Conservation (phyloP, 1,284 basidiomycete genomes). For the Heimioporus punctisporus region DNA sequence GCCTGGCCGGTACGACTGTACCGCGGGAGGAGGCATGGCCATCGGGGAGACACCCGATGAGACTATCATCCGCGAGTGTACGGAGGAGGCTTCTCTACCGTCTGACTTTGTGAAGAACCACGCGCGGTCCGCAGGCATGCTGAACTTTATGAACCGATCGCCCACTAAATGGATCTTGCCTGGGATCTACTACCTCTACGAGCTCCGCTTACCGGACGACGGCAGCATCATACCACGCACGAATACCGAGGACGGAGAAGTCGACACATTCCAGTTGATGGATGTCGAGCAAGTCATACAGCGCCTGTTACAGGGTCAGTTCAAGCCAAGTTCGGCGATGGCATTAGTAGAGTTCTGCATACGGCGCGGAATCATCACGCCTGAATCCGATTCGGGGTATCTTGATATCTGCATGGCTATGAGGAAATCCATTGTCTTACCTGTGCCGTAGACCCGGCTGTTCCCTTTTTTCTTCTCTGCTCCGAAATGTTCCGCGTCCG, state of each 20-base stretch:
- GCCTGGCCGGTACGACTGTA: conserved; percentile 45
- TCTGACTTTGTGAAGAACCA: conserved; percentile 31
- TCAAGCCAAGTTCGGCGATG: conserved; percentile 58
- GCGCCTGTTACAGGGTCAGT: conserved; percentile 41
- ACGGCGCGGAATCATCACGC: conserved; percentile 50
- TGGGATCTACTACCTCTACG: conserved; percentile 44
- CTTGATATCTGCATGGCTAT: conserved; percentile 36
- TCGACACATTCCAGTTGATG: conserved; percentile 44
- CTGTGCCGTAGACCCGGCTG: conserved; percentile 15
- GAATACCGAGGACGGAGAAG: conserved; percentile 43
- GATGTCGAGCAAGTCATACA: conserved; percentile 37
- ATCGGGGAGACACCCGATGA: conserved; percentile 36
- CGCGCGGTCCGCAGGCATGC: conserved; percentile 35
- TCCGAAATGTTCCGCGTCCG: too few species aligned
- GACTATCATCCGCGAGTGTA: conserved; percentile 41
- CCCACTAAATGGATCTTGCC: conserved; percentile 43
- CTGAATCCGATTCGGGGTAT: conserved; percentile 41
- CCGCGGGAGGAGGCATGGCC: conserved; percentile 44
- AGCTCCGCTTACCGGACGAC: conserved; percentile 39
- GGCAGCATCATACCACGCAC: conserved; percentile 33
- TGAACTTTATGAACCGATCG: conserved; percentile 42
- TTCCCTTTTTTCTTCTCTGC: too few species aligned
- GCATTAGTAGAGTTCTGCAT: conserved; percentile 55
- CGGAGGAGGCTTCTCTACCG: conserved; percentile 43
- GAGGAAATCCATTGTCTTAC: conserved; percentile 16